Evolutionary conservation across 352 stramenopile genomes (phyloP), one percentile per base, ranked within the genome.

Genomic region (Globisporangium apiculatum): DNA sequence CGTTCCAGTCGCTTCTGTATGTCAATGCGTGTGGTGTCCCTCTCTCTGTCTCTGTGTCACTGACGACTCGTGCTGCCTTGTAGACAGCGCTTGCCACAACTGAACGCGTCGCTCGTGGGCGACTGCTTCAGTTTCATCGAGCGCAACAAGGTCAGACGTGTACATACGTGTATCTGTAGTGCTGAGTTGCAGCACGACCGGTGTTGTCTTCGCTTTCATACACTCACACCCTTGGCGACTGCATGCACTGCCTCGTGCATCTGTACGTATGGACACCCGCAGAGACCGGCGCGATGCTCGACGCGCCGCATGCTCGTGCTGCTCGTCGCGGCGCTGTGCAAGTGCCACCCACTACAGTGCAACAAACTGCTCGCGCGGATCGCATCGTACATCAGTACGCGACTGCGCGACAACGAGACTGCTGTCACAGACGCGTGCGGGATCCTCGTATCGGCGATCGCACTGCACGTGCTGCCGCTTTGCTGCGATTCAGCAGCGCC

Each of bases 241-340:
- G 24, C 24, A 31, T 31, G 24, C 24, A 31, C 24, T 31, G 24
- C 24, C 24, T 31, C 24, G 24, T 31, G 24, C 24, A 31, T 31
- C 24, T 31, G 2, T 31, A 31, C 24, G 24, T 31, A 31, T 31
- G 24, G 24, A 31, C 24, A 24, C 3, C 18, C 59, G 18, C 57
- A 85, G 71, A 66, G 60, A 60, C 77, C 77, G 8, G 48, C 36
- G 41, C 68, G 77, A 35, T 77, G 67, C 31, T 90, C 75, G 41
- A 82, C 77, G 5, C 52, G 74, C 51, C 72, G 75, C 2, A 83
- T 87, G 72, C 67, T 87, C 6, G 73, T 87, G 17, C 67, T 90
- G 17, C 49, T 88, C 8, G 48, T 87, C 3, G 75, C 73, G 18
- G 77, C 69, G 6, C 63, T 88, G 3, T 86, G 73, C 51, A 79